Conservation (phyloP, 208 protist species). For the Crithidia mellificae region DNA sequence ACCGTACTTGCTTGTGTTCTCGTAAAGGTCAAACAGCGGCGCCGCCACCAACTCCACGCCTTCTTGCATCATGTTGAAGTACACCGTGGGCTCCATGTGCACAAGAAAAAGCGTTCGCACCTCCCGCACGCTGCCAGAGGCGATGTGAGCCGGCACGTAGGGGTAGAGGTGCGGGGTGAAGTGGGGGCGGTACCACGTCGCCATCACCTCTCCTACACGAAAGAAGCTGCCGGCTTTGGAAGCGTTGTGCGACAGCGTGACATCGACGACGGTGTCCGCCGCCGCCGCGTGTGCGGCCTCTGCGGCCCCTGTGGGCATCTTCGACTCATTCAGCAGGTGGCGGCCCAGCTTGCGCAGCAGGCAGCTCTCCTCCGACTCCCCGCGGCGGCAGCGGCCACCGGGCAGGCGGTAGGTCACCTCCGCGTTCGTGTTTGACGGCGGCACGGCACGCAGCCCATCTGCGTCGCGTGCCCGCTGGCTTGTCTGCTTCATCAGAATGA, state of each 20-base stretch:
- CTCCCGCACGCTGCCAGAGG: constrained; percentile 77
- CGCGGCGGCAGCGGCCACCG: constrained; percentile 72
- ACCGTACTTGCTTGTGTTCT: constrained; percentile 87
- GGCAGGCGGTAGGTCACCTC: constrained; percentile 68
- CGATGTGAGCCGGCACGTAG: constrained; percentile 90
- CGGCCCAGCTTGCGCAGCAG: constrained; percentile 78
- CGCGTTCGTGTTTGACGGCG: constrained; percentile 40
- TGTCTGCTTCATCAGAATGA: constrained; percentile 82
- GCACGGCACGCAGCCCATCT: constrained; percentile 30
- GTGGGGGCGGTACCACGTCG: constrained; percentile 83
- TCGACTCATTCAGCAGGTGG: constrained; percentile 69
- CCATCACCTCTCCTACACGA: constrained; percentile 76
- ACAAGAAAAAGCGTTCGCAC: constrained; percentile 85
- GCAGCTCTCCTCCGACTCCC: constrained; percentile 69
- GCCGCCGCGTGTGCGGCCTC: constrained; percentile 14
- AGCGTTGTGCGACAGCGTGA: constrained; percentile 32
- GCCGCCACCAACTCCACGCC: constrained; percentile 85
- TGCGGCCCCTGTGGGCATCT: constrained; percentile 17
- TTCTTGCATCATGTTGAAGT: constrained; percentile 66
- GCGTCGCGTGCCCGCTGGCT: constrained; percentile 18
- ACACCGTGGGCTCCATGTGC: constrained; percentile 65
- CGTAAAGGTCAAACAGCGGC: constrained; percentile 92
- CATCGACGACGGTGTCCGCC: constrained; percentile 51
- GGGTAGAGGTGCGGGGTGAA: constrained; percentile 92
- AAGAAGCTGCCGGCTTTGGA: constrained; percentile 53